These are phyloP conservation scores for Hirsutella minnesotensis DNA, from an alignment of 2,329 filamentous ascomycete species.

Conservation along the genomic window DNA sequence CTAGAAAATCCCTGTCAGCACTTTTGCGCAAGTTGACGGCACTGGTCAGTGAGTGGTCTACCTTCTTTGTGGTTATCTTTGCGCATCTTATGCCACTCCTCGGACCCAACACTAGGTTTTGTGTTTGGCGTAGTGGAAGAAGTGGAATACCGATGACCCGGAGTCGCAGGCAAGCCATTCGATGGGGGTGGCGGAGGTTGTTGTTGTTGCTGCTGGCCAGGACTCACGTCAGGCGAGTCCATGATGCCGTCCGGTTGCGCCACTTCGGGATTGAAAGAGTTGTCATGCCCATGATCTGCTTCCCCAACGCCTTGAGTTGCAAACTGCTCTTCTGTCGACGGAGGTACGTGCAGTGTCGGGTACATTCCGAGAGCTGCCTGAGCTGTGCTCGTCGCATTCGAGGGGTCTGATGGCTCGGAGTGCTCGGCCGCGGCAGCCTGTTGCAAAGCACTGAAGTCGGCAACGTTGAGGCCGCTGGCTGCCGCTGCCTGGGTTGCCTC, in stretches of 20 bases:
- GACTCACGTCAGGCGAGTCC: conserved; percentile 11
- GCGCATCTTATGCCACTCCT: conserved; percentile 95
- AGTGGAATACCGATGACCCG: conserved; percentile 20
- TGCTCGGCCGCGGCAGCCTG: conserved; percentile 38
- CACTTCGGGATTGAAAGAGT: conserved; percentile 19
- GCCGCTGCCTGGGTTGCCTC: conserved; percentile 27
- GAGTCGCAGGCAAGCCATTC: conserved; percentile 25
- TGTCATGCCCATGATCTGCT: conserved; percentile 19
- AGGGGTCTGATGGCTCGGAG: conserved; percentile 34
- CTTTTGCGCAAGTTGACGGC: background rate
- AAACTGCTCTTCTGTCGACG: conserved; percentile 47
- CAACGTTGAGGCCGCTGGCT: conserved; percentile 31
- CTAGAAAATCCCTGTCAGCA: conserved; percentile 34
- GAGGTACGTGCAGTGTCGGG: conserved; percentile 45
- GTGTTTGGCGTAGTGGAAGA: conserved; percentile 30
- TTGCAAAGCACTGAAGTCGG: conserved; percentile 45
- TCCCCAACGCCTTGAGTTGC: conserved; percentile 35
- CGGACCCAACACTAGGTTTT: conserved; percentile 87
- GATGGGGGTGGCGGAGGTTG: conserved; percentile 16
- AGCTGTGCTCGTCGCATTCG: conserved; percentile 46
- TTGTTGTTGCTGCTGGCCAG: conserved; percentile 15
- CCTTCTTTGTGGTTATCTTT: conserved; percentile 99
- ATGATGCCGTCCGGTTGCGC: conserved; percentile 19
- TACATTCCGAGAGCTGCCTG: conserved; percentile 49
- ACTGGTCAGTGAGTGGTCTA: conserved; percentile 24